Evolutionary conservation across 768 basidiomycete species (phyloP).

Genomic region (Coprinopsis cinerea): DNA sequence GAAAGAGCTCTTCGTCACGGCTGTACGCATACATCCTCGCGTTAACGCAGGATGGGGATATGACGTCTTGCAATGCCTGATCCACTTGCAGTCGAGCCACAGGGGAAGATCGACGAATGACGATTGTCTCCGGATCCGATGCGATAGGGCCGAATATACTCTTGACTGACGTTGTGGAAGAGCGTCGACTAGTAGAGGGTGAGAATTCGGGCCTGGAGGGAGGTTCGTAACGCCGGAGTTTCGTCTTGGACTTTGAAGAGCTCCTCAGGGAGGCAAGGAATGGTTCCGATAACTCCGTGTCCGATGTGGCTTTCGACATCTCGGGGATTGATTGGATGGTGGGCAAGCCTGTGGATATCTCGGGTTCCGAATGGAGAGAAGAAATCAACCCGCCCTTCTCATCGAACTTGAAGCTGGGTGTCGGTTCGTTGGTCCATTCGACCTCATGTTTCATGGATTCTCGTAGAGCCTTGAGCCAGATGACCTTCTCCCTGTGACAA

Average conservation of each 20-base stretch:
- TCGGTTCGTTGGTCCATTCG: slow-evolving; percentile 55
- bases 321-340: slow-evolving; percentile 52
- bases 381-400: slow-evolving; percentile 30
- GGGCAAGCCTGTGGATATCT: slow-evolving; percentile 37
- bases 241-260: slow-evolving; percentile 25
- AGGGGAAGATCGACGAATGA: slow-evolving; percentile 62
- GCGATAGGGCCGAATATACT: slow-evolving; percentile 48
- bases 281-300: slow-evolving; percentile 29
- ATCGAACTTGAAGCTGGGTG: slow-evolving; percentile 53
- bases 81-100: slow-evolving; percentile 68
- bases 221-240: slow-evolving; percentile 20
- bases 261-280: slow-evolving; percentile 27
- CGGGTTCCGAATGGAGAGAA: slow-evolving; percentile 18
- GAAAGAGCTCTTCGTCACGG: slow-evolving; percentile 60
- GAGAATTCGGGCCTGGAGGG: slow-evolving; percentile 19
- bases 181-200: slow-evolving; percentile 44
- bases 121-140: slow-evolving; percentile 51
- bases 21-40: slow-evolving; percentile 62
- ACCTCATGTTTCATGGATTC: slow-evolving; percentile 40
- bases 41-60: slow-evolving; percentile 64
- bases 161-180: slow-evolving; percentile 60
- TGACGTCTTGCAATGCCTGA: slow-evolving; percentile 72
- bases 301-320: slow-evolving; percentile 32
- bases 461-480: slow-evolving; percentile 75
- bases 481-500: slow-evolving; percentile 75